Evolutionary conservation across 169 alveolate species (phyloP).

Genomic region (Perkinsus olseni): DNA sequence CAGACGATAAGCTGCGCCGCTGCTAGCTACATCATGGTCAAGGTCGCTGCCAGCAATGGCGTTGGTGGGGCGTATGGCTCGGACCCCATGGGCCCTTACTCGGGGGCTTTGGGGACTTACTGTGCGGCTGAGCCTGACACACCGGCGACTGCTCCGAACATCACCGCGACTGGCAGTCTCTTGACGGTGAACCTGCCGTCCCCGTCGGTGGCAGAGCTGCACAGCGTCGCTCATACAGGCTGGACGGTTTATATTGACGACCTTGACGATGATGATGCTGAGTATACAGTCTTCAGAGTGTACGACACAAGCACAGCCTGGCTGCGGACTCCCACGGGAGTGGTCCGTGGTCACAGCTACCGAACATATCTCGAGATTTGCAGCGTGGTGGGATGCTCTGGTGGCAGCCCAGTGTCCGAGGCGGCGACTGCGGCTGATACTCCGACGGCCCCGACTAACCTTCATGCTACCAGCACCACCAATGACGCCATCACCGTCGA

Average conservation of each 20-base stretch:
- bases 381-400: slow-evolving; percentile 10
- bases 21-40: background rate
- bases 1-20: background rate
- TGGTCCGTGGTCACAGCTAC: slow-evolving; percentile 6
- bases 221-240: slow-evolving; percentile 7
- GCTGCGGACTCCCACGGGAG: background rate
- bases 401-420: background rate
- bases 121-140: slow-evolving; percentile 5
- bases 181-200: background rate
- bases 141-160: background rate
- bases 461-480: background rate
- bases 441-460: background rate
- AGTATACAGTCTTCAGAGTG: background rate
- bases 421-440: slow-evolving; percentile 1
- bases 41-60: slow-evolving; percentile 13
- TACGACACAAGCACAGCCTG: background rate
- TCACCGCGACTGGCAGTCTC: background rate
- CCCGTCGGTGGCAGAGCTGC: background rate
- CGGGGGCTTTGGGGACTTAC: background rate
- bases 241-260: slow-evolving; percentile 9
- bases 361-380: background rate
- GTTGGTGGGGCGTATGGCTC: slow-evolving; percentile 1
- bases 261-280: background rate
- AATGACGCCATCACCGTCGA: background rate
- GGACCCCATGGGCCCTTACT: background rate